phyloP scores from a whole-genome alignment of 768 basidiomycete species.

The Phanerochaete carnosa region DNA sequence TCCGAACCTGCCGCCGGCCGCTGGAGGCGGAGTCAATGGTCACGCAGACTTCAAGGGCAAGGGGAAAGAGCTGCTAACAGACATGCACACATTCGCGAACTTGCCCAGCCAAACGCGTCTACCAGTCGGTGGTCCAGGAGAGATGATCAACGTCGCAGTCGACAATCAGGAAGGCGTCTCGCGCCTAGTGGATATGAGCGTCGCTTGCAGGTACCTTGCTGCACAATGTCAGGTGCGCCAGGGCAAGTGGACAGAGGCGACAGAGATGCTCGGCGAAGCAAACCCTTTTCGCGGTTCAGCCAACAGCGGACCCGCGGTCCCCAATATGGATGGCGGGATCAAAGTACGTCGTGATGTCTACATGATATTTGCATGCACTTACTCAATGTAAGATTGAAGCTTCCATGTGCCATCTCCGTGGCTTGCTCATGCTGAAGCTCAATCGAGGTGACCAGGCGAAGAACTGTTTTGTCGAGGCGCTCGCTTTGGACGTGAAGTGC shows the following conservation, averaged over 20 bases:
- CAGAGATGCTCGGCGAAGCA: slow-evolving; percentile 89
- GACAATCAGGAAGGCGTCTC: slow-evolving; percentile 64
- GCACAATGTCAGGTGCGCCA: slow-evolving; percentile 93
- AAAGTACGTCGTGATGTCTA: slow-evolving; percentile 53
- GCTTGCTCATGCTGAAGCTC: slow-evolving; percentile 90
- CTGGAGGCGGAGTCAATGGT: slow-evolving; percentile 36
- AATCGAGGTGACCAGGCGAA: slow-evolving; percentile 91
- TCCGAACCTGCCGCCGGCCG: slow-evolving; percentile 27
- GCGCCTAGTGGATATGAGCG: slow-evolving; percentile 87
- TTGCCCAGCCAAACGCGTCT: slow-evolving; percentile 40
- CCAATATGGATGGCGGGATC: slow-evolving; percentile 88
- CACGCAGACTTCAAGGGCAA: slow-evolving; percentile 57
- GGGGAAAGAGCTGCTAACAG: slow-evolving; percentile 42
- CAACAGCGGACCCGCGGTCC: slow-evolving; percentile 65
- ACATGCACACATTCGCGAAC: not conserved
- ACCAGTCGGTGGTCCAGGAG: slow-evolving; percentile 64
- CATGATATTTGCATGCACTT: not conserved
- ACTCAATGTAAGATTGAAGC: slow-evolving; percentile 72
- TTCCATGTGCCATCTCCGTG: slow-evolving; percentile 94
- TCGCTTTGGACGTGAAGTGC: slow-evolving; percentile 93
- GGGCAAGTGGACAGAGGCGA: slow-evolving; percentile 89
- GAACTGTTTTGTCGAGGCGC: slow-evolving; percentile 92
- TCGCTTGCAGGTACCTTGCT: slow-evolving; percentile 94
- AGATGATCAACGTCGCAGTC: slow-evolving; percentile 66
- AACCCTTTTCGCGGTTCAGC: slow-evolving; percentile 81